A percentile compares a stretch with the other conserved stretches of the same genome.
Conservation (phyloP, 805 yeast species). For the Metschnikowia matae region DNA sequence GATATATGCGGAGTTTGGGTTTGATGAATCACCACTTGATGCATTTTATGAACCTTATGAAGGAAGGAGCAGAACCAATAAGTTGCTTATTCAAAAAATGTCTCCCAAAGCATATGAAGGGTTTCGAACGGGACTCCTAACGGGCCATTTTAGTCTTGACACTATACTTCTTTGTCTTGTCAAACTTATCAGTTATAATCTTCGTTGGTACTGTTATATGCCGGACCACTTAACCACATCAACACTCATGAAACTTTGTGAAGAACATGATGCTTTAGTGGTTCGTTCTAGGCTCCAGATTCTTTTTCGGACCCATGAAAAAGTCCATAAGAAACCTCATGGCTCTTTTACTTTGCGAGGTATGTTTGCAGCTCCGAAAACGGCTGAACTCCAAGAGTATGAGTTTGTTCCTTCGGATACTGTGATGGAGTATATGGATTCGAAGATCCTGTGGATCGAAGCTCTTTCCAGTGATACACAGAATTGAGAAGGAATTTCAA, state of each 20-base stretch:
- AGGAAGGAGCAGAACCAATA: slow-evolving; percentile 25
- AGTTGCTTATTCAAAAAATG: slow-evolving; percentile 26
- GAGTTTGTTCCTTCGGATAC: slow-evolving; percentile 32
- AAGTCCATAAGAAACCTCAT: slow-evolving; percentile 6
- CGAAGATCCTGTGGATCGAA: slow-evolving; percentile 29
- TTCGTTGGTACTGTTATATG: slow-evolving; percentile 61
- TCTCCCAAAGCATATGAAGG: slow-evolving; percentile 19
- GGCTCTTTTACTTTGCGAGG: slow-evolving; percentile 13
- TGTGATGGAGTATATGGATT: slow-evolving; percentile 29
- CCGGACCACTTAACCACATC: slow-evolving; percentile 38
- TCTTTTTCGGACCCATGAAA: slow-evolving; percentile 21
- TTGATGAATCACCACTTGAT: slow-evolving; percentile 36
- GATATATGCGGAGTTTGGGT: slow-evolving; percentile 40
- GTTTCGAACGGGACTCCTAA: slow-evolving; percentile 22
- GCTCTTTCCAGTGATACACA: not conserved
- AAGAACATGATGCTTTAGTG: slow-evolving; percentile 38
- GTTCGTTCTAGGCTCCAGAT: slow-evolving; percentile 39
- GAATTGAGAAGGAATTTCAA: too few relatives aligned
- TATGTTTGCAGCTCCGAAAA: slow-evolving; percentile 16
- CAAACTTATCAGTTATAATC: slow-evolving; percentile 55
- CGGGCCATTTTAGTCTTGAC: slow-evolving; percentile 31
- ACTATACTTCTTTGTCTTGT: slow-evolving; percentile 35
- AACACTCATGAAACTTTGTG: slow-evolving; percentile 41
- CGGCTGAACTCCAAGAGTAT: slow-evolving; percentile 9
- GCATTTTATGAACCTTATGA: slow-evolving; percentile 27